Evolutionary conservation across 768 basidiomycete species (phyloP), one percentile per base, ranked within the genome.

Genomic region (Amanita molliuscula): DNA sequence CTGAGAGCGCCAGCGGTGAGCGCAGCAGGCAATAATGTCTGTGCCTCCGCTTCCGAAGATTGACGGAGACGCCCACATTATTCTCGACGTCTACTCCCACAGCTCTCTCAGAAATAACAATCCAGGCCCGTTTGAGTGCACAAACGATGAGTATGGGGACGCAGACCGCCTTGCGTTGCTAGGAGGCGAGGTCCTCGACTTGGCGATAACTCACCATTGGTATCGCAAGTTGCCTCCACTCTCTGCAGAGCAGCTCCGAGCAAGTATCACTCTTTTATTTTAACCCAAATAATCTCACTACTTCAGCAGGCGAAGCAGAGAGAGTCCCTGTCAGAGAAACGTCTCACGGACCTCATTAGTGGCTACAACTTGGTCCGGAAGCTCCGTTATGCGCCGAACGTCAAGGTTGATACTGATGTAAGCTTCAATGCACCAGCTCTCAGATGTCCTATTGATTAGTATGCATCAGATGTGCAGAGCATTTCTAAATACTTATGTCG

Each of bases 61-160:
- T 55, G 71, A 75, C 10, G 79, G 76, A 7, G 75, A 81, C 52
- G 44, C 65, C 40, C 72, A 76, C 42, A 62, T 81, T 41, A 60
- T 79, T 43, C 72, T 84, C 48, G 79, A 82, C 55, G 71, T 84
- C 45, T 77, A 70, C 61, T 78, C 74, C 0, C 79, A 82, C 47
- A 61, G 59, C 26, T 69, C 75, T 2, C 55, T 76, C 35, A 52
- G 51, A 36, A 35, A 18, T 16, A 66, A 68, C 50, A 28, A 15
- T 31, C 23, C 26, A 23, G 26, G 37, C 13, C 44, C 52, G 37
- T 11, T 47, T 6, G 56, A 56, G 9, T 56, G 61, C 3, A 47
- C 51, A 3, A 73, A 72, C 25, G 65, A 73, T 4, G 70, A 74
- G 36, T 81, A 81, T 55, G 79, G 81, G 9, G 78, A 80, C 56